Percentiles rank a stretch among this genome's conserved stretches.
These are phyloP conservation scores for Podila horticola DNA, from an alignment of 192 early-diverging fungal species.

Conservation along the genomic window DNA sequence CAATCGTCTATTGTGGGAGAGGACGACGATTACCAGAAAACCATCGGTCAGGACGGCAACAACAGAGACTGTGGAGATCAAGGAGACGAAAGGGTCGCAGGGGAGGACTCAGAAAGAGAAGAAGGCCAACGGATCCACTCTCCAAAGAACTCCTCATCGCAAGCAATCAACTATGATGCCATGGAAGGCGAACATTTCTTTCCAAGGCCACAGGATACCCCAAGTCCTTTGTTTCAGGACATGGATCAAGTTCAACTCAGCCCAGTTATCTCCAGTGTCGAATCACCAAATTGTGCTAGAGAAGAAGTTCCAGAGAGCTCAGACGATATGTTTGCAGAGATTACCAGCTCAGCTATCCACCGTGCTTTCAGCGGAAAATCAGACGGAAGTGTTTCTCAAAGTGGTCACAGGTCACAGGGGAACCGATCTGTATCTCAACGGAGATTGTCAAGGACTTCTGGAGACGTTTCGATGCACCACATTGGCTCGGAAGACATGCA, in stretches of 20 bases:
- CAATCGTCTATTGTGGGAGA: slow-evolving; percentile 10
- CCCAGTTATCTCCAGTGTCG: background rate
- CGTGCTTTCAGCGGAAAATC: background rate
- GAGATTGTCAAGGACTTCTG: too few species aligned
- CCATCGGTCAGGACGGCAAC: background rate
- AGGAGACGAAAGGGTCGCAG: background rate
- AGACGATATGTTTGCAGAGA: slow-evolving; percentile 18
- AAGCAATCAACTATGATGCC: too few species aligned
- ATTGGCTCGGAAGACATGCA: background rate
- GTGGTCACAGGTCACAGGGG: background rate
- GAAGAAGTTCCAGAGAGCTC: slow-evolving; percentile 15
- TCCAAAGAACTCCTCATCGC: too few species aligned
- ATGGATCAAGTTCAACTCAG: background rate
- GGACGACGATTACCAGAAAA: background rate
- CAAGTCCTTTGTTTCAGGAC: too few species aligned
- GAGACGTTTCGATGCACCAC: too few species aligned
- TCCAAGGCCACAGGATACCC: too few species aligned
- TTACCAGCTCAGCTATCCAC: slow-evolving; percentile 13
- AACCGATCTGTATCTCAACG: too few species aligned
- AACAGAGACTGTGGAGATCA: background rate
- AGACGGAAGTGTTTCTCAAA: background rate
- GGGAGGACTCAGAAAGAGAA: too few species aligned
- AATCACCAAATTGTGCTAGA: slow-evolving; percentile 2
- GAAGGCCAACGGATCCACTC: too few species aligned
- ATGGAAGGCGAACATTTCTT: too few species aligned